Conservation (phyloP, 768 basidiomycete genomes). For the Glaciozyma antarctica region DNA sequence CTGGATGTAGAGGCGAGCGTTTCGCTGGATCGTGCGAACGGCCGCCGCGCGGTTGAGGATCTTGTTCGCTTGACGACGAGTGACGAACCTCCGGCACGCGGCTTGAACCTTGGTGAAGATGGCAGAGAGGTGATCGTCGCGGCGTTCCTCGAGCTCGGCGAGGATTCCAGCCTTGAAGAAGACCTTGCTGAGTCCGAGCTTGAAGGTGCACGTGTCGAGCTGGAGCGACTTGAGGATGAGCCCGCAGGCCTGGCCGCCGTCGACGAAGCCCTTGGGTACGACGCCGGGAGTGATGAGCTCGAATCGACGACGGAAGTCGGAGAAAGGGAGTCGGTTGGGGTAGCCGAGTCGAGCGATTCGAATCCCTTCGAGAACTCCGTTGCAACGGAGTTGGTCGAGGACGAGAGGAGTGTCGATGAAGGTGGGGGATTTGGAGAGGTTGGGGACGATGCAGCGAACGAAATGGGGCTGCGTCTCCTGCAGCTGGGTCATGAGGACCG, state of each 20-base stretch:
- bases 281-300: conserved; percentile 85
- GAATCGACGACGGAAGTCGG: conserved; percentile 94
- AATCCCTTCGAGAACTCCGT: conserved; percentile 97
- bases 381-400: conserved; percentile 90
- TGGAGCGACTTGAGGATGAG: conserved; percentile 83
- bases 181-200: conserved; percentile 91
- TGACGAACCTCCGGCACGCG: conserved; percentile 69
- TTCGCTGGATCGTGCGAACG: conserved; percentile 82
- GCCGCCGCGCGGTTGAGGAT: conserved; percentile 84
- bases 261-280: conserved; percentile 87
- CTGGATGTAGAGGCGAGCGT: conserved; percentile 82
- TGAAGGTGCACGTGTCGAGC: conserved; percentile 72
- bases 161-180: conserved; percentile 99
- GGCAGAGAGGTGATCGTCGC: conserved; percentile 78
- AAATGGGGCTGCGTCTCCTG: conserved; percentile 95
- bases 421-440: conserved; percentile 78
- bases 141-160: conserved; percentile 85
- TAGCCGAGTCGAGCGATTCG: conserved; percentile 95
- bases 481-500: conserved; percentile 81
- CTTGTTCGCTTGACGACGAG: conserved; percentile 85
- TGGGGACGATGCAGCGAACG: conserved; percentile 95
- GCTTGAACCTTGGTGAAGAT: conserved; percentile 84
- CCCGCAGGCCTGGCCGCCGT: conserved; percentile 85
- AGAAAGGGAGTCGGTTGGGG: conserved; percentile 90
- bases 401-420: conserved; percentile 88